A percentile compares a stretch with the other conserved stretches of the same genome.
Evolutionary conservation across 164 flowering plant species (phyloP).

Genomic region (Aristolochia contorta): DNA sequence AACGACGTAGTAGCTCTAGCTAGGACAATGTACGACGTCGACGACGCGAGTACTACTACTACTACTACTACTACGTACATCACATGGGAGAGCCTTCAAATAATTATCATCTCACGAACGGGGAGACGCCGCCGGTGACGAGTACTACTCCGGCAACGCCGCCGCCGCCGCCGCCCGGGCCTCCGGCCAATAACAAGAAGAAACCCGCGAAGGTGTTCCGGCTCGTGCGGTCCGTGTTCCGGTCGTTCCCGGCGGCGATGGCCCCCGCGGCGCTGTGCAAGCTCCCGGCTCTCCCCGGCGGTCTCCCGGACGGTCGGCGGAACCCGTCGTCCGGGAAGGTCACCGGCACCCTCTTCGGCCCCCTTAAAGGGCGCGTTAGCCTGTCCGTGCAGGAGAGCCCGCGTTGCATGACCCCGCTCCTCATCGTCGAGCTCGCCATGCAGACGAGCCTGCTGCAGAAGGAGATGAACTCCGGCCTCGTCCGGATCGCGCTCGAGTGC

Average conservation of each 20-base stretch:
- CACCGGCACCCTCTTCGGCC: conserved; percentile 80
- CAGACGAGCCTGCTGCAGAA: conserved; percentile 47
- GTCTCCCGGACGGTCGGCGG: conserved; percentile 8
- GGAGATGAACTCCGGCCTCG: conserved; percentile 62
- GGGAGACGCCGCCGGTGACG: background rate
- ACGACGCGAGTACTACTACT: no score
- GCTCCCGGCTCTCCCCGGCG: conserved; percentile 26
- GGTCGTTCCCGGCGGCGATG: conserved; percentile 65
- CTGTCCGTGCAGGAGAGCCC: conserved; percentile 58
- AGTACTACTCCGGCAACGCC: conserved; percentile 5
- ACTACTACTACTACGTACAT: no score
- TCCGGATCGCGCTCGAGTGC: conserved; percentile 69
- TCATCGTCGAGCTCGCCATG: conserved; percentile 60
- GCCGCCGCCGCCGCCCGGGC: conserved; percentile 8
- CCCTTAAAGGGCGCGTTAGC: conserved; percentile 54
- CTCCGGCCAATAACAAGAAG: conserved; percentile 16
- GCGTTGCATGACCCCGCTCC: conserved; percentile 31
- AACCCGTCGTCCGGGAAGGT: conserved; percentile 18
- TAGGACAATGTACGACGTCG: no score
- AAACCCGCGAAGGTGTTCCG: conserved; percentile 31
- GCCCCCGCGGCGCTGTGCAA: conserved; percentile 56
- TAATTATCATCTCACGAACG: conserved; percentile 6
- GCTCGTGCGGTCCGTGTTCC: conserved; percentile 51
- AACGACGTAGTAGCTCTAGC: no score
- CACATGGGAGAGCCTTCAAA: conserved; percentile 22